These are phyloP conservation scores for Fistulinella cinereoalba DNA, from an alignment of 1,284 basidiomycete species.

Conservation along the genomic window DNA sequence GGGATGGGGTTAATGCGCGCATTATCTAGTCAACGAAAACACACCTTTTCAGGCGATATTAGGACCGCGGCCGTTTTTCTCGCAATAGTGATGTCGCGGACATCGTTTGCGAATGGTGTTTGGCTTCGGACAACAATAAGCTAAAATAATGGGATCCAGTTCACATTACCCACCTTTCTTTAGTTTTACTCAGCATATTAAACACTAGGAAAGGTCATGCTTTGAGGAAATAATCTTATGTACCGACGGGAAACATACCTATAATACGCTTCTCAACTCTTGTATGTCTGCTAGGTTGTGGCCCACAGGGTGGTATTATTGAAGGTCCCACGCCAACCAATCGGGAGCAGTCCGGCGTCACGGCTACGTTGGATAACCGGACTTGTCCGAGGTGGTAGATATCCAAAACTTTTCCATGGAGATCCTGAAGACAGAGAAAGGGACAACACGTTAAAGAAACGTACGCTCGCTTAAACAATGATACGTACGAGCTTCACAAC, in stretches of 20 bases:
- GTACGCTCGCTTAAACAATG: no score
- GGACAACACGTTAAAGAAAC: no score
- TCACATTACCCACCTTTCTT: conserved; percentile 56
- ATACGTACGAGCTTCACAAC: conserved; percentile 51
- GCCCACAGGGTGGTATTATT: conserved; percentile 53
- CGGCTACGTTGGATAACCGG: conserved; percentile 71
- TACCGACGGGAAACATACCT: no score
- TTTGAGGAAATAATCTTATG: no score
- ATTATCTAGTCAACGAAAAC: background rate
- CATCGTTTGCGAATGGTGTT: conserved; percentile 73
- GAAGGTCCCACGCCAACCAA: conserved; percentile 70
- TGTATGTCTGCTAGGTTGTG: conserved; percentile 65
- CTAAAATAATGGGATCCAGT: background rate
- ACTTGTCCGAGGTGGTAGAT: conserved; percentile 64
- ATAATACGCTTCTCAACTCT: conserved; percentile 73
- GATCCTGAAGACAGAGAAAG: no score
- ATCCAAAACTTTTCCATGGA: conserved; percentile 53
- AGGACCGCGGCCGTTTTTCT: conserved; percentile 57
- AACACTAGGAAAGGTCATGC: no score
- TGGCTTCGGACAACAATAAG: conserved; percentile 42
- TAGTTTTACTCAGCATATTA: conserved; percentile 60
- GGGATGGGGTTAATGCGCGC: background rate
- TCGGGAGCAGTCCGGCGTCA: conserved; percentile 62
- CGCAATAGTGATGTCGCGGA: conserved; percentile 68
- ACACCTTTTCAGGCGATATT: conserved; percentile 56